These are phyloP conservation scores for Solanum arcanum DNA, from an alignment of 257 asterid species.

Conservation along the genomic window DNA sequence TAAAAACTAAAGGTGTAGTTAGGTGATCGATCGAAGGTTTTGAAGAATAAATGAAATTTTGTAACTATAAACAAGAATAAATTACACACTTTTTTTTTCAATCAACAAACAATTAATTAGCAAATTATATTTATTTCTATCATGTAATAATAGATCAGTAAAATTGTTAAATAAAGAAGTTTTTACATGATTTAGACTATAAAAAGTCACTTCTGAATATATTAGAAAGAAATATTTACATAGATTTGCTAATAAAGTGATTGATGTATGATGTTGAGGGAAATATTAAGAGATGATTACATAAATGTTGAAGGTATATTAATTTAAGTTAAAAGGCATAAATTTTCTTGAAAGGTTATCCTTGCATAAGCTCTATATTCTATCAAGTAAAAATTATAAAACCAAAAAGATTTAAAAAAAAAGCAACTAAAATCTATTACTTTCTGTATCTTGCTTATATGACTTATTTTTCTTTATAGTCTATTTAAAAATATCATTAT, in stretches of 20 bases:
- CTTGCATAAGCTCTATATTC: neutral
- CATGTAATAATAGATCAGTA: neutral
- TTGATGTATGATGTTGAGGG: neutral
- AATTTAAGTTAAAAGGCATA: neutral
- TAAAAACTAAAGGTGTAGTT: too few species aligned
- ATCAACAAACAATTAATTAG: neutral
- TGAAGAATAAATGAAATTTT: too few species aligned
- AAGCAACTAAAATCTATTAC: neutral
- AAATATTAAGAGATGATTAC: neutral
- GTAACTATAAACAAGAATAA: neutral
- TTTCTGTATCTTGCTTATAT: too few species aligned
- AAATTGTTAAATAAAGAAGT: neutral
- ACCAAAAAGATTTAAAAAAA: neutral
- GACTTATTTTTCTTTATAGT: too few species aligned
- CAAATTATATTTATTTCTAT: neutral
- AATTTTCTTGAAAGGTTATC: neutral
- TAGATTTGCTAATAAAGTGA: neutral
- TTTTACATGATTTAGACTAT: neutral
- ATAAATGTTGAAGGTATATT: neutral
- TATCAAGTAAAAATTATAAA: neutral
- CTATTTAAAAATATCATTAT: fast-evolving
- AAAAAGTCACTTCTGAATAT: neutral
- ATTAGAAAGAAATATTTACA: neutral
- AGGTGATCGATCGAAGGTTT: neutral
- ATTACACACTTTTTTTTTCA: neutral